Percentiles rank a stretch among this genome's conserved stretches.
These are phyloP conservation scores for Dryadomyces quercivorus DNA, from an alignment of 2,329 filamentous ascomycete genomes.

Conservation along the genomic window DNA sequence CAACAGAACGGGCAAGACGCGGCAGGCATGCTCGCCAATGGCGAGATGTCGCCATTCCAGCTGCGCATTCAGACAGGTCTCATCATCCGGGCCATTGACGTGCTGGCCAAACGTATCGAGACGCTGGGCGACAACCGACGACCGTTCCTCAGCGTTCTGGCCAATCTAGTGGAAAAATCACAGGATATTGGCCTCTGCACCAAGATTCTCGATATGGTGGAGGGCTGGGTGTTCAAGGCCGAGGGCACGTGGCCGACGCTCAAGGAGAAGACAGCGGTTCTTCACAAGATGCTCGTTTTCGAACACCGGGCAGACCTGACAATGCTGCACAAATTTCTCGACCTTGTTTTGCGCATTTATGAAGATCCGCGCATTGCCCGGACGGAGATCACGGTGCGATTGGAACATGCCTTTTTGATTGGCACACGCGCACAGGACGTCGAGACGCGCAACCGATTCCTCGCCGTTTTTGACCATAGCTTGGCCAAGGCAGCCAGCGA, in stretches of 20 bases:
- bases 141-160: slow-evolving; percentile 89
- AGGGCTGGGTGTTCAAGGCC: slow-evolving; percentile 90
- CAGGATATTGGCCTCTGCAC: slow-evolving; percentile 76
- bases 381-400: slow-evolving; percentile 87
- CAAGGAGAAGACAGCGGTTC: slow-evolving; percentile 95
- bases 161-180: slow-evolving; percentile 90
- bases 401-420: slow-evolving; percentile 97
- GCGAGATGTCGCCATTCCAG: slow-evolving; percentile 58
- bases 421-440: slow-evolving; percentile 88
- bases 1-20: not conserved
- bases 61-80: slow-evolving; percentile 80
- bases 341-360: slow-evolving; percentile 95
- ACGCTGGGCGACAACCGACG: slow-evolving; percentile 80
- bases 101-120: slow-evolving; percentile 86
- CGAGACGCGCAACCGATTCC: slow-evolving; percentile 93
- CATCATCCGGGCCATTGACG: slow-evolving; percentile 90
- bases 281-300: slow-evolving; percentile 98
- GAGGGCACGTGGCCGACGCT: slow-evolving; percentile 92
- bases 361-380: slow-evolving; percentile 93
- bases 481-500: slow-evolving; percentile 85
- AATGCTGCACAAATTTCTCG: slow-evolving; percentile 83
- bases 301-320: slow-evolving; percentile 73
- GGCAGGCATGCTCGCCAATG: not conserved
- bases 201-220: slow-evolving; percentile 88
- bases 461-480: slow-evolving; percentile 91